Percentiles rank a stretch among this genome's conserved stretches.
These are phyloP conservation scores for Sphaerosporella brunnea DNA, from an alignment of 495 filamentous ascomycete species.

Conservation along the genomic window DNA sequence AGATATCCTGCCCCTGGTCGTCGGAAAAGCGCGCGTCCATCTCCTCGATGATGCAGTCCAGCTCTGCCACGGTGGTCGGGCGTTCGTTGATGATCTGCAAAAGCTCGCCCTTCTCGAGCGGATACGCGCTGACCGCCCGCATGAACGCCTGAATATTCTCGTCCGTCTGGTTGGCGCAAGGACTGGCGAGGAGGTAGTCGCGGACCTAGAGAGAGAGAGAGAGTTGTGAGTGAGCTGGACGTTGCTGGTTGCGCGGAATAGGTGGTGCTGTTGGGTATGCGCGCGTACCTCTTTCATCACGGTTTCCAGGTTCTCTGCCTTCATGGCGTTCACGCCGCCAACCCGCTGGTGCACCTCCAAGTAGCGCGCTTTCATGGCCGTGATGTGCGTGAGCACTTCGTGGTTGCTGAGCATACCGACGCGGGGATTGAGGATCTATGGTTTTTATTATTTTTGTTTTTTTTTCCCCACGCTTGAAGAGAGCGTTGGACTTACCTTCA, in stretches of 20 bases:
- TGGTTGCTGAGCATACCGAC: slow-evolving; percentile 45
- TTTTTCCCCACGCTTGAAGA: too few species aligned
- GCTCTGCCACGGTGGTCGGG: slow-evolving; percentile 28
- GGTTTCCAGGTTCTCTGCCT: slow-evolving; percentile 32
- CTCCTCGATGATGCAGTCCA: slow-evolving; percentile 35
- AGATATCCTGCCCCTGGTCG: slow-evolving; percentile 28
- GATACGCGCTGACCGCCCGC: slow-evolving; percentile 6
- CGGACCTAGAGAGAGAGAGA: slow-evolving; percentile 15
- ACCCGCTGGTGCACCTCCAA: slow-evolving; percentile 16
- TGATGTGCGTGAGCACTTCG: slow-evolving; percentile 44
- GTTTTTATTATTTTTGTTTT: too few species aligned
- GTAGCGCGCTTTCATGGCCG: slow-evolving; percentile 27
- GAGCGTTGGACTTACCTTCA: too few species aligned
- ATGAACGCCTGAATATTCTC: slow-evolving; percentile 14
- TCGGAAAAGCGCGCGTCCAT: slow-evolving; percentile 31
- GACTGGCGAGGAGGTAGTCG: slow-evolving; percentile 21
- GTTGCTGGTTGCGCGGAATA: too few species aligned
- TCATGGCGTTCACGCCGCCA: slow-evolving; percentile 22
- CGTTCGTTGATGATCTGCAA: slow-evolving; percentile 46
- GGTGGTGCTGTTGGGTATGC: too few species aligned
- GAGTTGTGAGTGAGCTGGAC: too few species aligned
- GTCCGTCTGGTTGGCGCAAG: slow-evolving; percentile 17
- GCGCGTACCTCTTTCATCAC: slow-evolving; percentile 29
- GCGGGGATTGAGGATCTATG: slow-evolving; percentile 44
- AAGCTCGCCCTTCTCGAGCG: slow-evolving; percentile 38